Evolutionary conservation across 2,329 filamentous ascomycete species (phyloP), one percentile per base, ranked within the genome.

Genomic region (Clonostachys chloroleuca): DNA sequence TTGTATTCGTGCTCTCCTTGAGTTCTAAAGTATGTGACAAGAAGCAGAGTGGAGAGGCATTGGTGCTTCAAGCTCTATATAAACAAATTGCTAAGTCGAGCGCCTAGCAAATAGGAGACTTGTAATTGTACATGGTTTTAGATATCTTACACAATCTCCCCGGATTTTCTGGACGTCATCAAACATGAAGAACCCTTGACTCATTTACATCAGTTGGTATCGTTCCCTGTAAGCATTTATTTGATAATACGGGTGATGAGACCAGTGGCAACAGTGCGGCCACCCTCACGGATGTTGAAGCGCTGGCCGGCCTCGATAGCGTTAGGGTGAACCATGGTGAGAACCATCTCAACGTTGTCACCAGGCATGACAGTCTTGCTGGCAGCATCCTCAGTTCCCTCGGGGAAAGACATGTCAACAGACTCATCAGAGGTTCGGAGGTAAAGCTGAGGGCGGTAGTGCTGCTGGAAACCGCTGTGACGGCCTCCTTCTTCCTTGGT

Each of bases 281-380:
- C 92, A 76, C 94, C 94, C 78, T 99, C 94, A 72, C 94, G 89
- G 66, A 99, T 84, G 79, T 97, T 99, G 83, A 99, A 94, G 61
- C 94, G 89, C 78, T 96, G 90, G 59, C 94, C 92, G 53, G 82
- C 75, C 76, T 99, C 94, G 54, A 96, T 73, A 50, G 92, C 92
- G 62, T 95, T 82, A 53, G 92, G 89, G 71, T 87, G 77, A 72
- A 90, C 83, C 64, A 96, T 84, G 60, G 86, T 83, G 67, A 91
- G 87, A 55, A 94, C 75, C 92, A 99, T 96, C 80, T 99, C 94
- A 57, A 96, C 84, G 73, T 99, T 99, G 81, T 99, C 94, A 69
- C 94, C 94, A 45, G 94, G 94, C 91, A 96, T 95, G 70, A 96
- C 86, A 77, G 91, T 87, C 79, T 89, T 92, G 69, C 73, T 74